Percentiles rank a stretch among this genome's conserved stretches.
phyloP scores from a whole-genome alignment of 306 rosid species.

The Vachellia pachyceras region DNA sequence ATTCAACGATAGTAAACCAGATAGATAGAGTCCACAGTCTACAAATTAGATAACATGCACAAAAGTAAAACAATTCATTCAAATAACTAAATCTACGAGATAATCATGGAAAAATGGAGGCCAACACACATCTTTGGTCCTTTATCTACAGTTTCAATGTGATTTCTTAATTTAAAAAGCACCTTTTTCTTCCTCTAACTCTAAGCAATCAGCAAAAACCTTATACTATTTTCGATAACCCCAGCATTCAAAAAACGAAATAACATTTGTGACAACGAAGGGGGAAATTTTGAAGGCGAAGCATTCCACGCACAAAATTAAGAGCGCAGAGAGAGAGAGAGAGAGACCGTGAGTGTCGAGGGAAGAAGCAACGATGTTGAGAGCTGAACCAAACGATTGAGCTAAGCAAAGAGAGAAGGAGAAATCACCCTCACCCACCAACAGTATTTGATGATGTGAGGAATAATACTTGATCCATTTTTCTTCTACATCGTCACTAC shows the following conservation, averaged over 20 bases:
- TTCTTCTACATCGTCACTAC: background rate
- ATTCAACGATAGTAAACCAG: background rate
- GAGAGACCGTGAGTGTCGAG: conserved; percentile 44
- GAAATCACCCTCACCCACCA: conserved; percentile 75
- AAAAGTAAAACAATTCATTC: background rate
- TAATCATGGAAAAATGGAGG: background rate
- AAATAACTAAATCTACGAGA: background rate
- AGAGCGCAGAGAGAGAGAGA: background rate
- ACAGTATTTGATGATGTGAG: conserved; percentile 52
- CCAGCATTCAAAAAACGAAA: background rate
- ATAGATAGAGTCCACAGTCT: background rate
- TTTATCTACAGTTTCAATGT: too few relatives aligned
- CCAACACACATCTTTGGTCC: too few relatives aligned
- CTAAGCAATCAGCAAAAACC: background rate
- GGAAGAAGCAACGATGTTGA: conserved; percentile 55
- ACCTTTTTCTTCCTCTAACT: too few relatives aligned
- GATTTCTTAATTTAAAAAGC: too few relatives aligned
- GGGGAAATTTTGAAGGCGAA: background rate
- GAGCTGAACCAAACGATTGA: conserved; percentile 49
- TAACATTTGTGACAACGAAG: background rate
- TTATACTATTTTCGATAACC: background rate
- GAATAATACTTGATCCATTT: conserved; percentile 53
- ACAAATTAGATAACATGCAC: background rate
- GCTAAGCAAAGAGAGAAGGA: conserved; percentile 59
- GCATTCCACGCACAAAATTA: background rate